Evolutionary conservation across 371 early-diverging fungal species (phyloP).

Genomic region (Chytridium lagenaria): DNA sequence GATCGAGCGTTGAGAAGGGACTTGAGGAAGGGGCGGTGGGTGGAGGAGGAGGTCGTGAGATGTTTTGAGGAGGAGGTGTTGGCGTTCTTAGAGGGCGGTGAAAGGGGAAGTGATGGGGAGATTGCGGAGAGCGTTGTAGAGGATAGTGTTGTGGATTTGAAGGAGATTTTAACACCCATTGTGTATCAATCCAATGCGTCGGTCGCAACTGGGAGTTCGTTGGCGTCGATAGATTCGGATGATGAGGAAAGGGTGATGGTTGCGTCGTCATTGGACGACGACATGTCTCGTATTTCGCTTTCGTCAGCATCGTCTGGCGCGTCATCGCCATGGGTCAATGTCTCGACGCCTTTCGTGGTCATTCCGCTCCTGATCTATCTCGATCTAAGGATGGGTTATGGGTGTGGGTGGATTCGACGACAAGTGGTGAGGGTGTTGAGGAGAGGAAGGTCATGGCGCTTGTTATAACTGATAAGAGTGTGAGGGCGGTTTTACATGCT

Average conservation of each 20-base stretch:
- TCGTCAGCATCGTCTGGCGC: not conserved
- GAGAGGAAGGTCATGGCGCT: slow-evolving; percentile 17
- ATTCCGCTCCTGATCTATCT: not conserved
- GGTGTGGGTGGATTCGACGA: slow-evolving; percentile 10
- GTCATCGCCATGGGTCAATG: not conserved
- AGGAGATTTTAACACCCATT: not conserved
- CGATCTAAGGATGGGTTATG: not conserved
- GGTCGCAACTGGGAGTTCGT: slow-evolving; percentile 2
- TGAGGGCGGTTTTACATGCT: slow-evolving; percentile 35
- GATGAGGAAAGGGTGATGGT: not conserved
- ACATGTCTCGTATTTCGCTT: not conserved
- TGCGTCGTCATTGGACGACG: not conserved
- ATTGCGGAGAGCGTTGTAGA: not conserved
- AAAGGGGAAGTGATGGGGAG: not conserved
- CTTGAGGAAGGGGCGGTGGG: slow-evolving; percentile 20
- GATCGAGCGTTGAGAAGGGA: slow-evolving; percentile 26
- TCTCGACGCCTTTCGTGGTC: not conserved
- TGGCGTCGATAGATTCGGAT: not conserved
- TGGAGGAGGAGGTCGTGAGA: slow-evolving; percentile 8
- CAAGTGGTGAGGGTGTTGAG: not conserved
- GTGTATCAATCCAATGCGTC: not conserved
- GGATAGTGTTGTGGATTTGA: not conserved
- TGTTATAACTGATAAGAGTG: slow-evolving; percentile 24
- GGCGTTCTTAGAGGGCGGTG: not conserved
- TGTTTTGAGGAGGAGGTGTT: slow-evolving; percentile 29